These are phyloP conservation scores for Fragaria ananassa DNA, from an alignment of 306 rosid species.

Conservation along the genomic window DNA sequence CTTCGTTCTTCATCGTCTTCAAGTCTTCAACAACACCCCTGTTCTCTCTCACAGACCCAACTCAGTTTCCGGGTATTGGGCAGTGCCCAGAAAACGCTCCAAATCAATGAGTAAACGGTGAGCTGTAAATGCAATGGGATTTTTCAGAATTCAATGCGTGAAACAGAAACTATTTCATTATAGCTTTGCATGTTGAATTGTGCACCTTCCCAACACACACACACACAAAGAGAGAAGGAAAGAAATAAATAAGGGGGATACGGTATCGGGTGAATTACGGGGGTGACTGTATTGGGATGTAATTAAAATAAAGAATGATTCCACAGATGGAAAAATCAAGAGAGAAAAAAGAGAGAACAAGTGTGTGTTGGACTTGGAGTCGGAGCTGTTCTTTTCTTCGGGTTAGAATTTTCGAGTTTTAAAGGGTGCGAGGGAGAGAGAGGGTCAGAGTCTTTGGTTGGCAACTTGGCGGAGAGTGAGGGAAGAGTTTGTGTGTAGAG, in stretches of 20 bases:
- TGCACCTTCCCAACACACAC: slow-evolving; percentile 22
- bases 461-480: neutral
- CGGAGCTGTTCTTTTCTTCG: neutral
- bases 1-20: slow-evolving; percentile 65
- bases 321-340: slow-evolving; percentile 19
- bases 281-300: slow-evolving; percentile 1
- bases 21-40: neutral
- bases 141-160: slow-evolving; percentile 5
- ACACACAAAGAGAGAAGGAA: slow-evolving; percentile 7
- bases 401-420: neutral
- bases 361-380: neutral
- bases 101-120: slow-evolving; percentile 8
- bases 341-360: neutral
- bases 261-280: slow-evolving; percentile 24
- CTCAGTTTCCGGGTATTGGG: neutral
- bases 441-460: neutral
- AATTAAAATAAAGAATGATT: neutral
- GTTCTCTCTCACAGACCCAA: neutral
- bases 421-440: too few relatives aligned
- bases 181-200: slow-evolving; percentile 50
- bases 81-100: slow-evolving; percentile 19
- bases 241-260: slow-evolving; percentile 8
- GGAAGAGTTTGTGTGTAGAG: neutral
- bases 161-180: neutral
- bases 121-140: neutral